Conservation (phyloP, 371 early-diverging fungal genomes). For the Mortierella sp. region DNA sequence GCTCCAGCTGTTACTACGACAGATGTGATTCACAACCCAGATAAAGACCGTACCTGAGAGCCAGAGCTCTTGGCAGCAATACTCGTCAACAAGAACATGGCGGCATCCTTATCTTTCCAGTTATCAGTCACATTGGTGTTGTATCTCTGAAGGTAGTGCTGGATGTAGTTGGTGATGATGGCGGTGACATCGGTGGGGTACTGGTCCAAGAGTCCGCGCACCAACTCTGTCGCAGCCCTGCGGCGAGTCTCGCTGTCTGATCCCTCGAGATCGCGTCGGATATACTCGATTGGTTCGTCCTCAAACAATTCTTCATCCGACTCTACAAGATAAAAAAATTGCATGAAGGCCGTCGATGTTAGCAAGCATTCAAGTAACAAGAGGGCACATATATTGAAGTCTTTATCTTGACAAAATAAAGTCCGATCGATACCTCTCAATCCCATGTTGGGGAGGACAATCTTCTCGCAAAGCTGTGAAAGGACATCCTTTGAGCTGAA, state of each 20-base stretch:
- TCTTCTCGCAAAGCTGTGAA: constrained; percentile 86
- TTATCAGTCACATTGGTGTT: constrained; percentile 75
- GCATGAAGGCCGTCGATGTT: background rate
- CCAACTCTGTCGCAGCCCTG: constrained; percentile 92
- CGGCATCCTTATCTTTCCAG: constrained; percentile 97
- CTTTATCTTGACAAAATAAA: background rate
- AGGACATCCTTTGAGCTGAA: constrained; percentile 82
- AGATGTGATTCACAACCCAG: background rate
- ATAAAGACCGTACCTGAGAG: constrained; percentile 59
- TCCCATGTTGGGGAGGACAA: constrained; percentile 93
- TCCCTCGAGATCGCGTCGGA: constrained; percentile 95
- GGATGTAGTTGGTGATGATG: constrained; percentile 84
- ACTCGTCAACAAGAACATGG: constrained; percentile 91
- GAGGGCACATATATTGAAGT: too few species aligned
- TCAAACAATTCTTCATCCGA: constrained; percentile 96
- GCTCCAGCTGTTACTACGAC: background rate
- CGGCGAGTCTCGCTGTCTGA: constrained; percentile 93
- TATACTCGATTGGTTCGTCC: constrained; percentile 95
- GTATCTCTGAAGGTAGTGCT: constrained; percentile 81
- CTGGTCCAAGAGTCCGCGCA: constrained; percentile 91
- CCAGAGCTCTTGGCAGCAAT: constrained; percentile 81
- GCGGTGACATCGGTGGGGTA: constrained; percentile 86
- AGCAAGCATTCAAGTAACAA: background rate
- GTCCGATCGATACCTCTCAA: constrained; percentile 71
- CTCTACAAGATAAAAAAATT: constrained; percentile 58